Evolutionary conservation across 192 early-diverging fungal genomes (phyloP).

Genomic region (Backusella luteola): DNA sequence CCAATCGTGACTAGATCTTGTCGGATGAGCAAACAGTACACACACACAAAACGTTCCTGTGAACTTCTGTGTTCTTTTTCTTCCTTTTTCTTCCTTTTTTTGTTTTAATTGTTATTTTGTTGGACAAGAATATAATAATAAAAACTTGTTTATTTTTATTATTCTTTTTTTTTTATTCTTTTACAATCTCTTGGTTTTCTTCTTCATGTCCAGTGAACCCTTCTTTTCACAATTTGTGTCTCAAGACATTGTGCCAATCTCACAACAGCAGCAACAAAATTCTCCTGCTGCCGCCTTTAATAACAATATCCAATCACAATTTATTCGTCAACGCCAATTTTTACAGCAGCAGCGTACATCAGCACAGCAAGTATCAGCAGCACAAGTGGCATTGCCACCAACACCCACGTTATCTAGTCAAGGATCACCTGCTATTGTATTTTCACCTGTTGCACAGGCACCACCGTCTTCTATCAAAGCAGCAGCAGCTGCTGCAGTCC

Average conservation of each 20-base stretch:
- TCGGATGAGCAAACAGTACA: neutral
- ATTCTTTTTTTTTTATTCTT: neutral
- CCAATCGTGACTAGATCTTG: neutral
- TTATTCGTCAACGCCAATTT: conserved; percentile 5
- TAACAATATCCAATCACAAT: neutral
- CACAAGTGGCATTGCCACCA: conserved; percentile 6
- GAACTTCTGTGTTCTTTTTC: neutral
- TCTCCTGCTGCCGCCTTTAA: neutral
- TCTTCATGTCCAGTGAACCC: neutral
- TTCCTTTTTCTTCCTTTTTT: neutral
- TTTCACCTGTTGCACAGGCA: conserved; percentile 7
- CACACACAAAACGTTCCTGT: neutral
- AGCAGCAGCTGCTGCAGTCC: neutral
- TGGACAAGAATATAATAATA: too few relatives aligned
- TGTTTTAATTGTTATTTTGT: too few relatives aligned
- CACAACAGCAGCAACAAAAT: neutral
- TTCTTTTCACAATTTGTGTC: conserved; percentile 2
- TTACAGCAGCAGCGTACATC: neutral
- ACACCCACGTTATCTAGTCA: conserved; percentile 16
- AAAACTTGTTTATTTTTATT: too few relatives aligned
- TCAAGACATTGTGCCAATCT: neutral
- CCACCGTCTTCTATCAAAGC: neutral
- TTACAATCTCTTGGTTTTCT: neutral
- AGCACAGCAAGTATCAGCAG: conserved; percentile 10
- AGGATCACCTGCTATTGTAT: conserved; percentile 11